phyloP scores from a whole-genome alignment of 257 asterid species.

The Pogostemon cablin region DNA sequence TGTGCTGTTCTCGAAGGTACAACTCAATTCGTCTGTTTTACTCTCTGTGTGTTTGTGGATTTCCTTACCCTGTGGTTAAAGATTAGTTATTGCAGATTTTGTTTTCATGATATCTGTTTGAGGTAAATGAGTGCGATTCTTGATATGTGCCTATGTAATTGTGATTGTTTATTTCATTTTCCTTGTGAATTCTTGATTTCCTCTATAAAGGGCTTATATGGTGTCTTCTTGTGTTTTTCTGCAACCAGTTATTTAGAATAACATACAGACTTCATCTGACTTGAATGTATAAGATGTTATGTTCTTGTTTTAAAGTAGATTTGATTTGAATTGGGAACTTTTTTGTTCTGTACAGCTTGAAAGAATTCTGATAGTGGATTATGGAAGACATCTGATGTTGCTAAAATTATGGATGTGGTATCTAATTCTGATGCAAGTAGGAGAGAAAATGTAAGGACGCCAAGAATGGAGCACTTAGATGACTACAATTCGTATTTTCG shows the following conservation, averaged over 20 bases:
- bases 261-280: neutral
- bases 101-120: neutral
- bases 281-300: constrained; percentile 2
- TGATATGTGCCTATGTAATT: constrained; percentile 16
- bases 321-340: constrained; percentile 24
- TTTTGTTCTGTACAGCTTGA: constrained; percentile 48
- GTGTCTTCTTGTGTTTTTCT: neutral
- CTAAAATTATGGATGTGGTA: constrained; percentile 40
- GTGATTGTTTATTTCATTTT: neutral
- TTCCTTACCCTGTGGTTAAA: neutral
- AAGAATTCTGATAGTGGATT: constrained; percentile 40
- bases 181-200: neutral
- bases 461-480: constrained; percentile 39
- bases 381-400: constrained; percentile 46
- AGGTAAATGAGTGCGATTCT: constrained; percentile 20
- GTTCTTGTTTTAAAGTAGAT: neutral
- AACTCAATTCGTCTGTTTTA: neutral
- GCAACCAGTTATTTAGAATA: neutral
- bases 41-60: neutral
- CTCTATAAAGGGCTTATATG: constrained; percentile 3
- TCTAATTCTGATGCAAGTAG: constrained; percentile 39
- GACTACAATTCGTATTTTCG: constrained; percentile 35
- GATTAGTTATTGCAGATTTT: constrained; percentile 29
- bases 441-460: constrained; percentile 44
- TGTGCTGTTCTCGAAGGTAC: constrained; percentile 78